phyloP scores from a whole-genome alignment of 257 asterid genomes.

The Solanum bulbocastanum region DNA sequence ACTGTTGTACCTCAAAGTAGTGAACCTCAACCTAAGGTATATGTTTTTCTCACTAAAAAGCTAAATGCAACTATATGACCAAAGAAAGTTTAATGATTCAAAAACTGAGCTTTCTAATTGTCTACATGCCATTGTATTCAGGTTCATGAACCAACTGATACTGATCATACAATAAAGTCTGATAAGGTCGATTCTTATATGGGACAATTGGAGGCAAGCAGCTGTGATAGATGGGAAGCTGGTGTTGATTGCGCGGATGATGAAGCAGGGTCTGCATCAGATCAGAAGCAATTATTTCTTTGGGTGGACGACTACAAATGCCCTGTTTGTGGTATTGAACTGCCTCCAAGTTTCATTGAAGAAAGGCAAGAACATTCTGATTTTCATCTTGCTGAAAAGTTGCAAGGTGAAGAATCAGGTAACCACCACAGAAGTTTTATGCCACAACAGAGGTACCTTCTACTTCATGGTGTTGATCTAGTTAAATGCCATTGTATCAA shows the following conservation, averaged over 20 bases:
- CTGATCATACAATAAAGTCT: background rate
- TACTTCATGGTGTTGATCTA: background rate
- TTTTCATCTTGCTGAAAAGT: constrained; percentile 81
- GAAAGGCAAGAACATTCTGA: constrained; percentile 93
- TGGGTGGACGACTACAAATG: constrained; percentile 81
- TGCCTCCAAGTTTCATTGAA: constrained; percentile 69
- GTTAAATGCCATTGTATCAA: background rate
- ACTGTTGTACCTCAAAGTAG: constrained; percentile 8
- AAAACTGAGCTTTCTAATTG: background rate
- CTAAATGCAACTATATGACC: background rate
- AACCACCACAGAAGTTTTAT: constrained; percentile 12
- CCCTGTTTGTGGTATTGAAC: constrained; percentile 68
- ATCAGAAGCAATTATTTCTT: constrained; percentile 16
- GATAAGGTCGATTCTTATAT: constrained; percentile 11
- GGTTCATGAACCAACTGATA: constrained; percentile 21
- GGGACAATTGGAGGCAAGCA: constrained; percentile 15
- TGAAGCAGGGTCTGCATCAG: constrained; percentile 23
- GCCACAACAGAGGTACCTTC: constrained; percentile 29
- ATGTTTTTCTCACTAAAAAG: background rate
- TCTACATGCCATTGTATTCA: constrained; percentile 5
- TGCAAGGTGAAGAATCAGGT: constrained; percentile 70
- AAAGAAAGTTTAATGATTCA: background rate
- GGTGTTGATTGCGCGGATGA: background rate
- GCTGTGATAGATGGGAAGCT: constrained; percentile 2
- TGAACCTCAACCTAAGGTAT: constrained; percentile 24